These are phyloP conservation scores for Rossbeevera mucosa DNA, from an alignment of 768 basidiomycete genomes.

Conservation along the genomic window DNA sequence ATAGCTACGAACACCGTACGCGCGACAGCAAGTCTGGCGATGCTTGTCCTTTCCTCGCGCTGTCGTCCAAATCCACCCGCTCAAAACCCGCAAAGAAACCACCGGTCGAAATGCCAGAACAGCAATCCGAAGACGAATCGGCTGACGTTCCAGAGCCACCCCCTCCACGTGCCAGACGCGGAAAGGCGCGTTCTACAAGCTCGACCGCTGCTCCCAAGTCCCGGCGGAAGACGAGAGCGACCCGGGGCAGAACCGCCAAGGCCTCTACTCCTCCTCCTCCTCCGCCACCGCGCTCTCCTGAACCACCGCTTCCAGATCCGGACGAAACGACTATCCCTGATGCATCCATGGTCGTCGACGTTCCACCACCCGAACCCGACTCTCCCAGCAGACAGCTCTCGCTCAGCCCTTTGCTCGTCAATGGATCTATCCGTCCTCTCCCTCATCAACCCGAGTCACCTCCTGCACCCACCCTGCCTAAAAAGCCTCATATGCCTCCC, in stretches of 20 bases:
- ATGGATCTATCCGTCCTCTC: background rate
- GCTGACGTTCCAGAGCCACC: constrained; percentile 8
- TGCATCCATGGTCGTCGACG: background rate
- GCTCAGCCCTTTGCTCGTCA: background rate
- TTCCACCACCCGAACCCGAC: background rate
- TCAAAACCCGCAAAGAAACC: constrained; percentile 31
- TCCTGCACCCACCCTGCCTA: background rate
- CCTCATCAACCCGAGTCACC: background rate
- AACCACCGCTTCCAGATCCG: constrained; percentile 5
- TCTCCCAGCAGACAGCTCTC: background rate
- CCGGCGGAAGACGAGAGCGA: constrained; percentile 19
- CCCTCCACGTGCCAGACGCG: constrained; percentile 15
- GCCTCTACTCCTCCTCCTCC: constrained; percentile 8
- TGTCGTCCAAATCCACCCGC: constrained; percentile 30
- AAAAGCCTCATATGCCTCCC: background rate
- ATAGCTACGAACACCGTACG: constrained; percentile 71
- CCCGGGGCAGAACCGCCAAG: constrained; percentile 23
- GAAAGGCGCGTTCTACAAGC: constrained; percentile 18
- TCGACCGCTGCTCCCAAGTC: constrained; percentile 21
- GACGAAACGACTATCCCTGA: background rate
- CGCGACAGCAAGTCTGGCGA: constrained; percentile 49
- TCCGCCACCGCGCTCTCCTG: constrained; percentile 10
- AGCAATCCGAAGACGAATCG: constrained; percentile 24
- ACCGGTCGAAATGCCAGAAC: constrained; percentile 1
- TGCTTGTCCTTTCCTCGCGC: constrained; percentile 41